Base-by-base conservation (phyloP, 1,284 basidiomycete species). In the Cryptococcus sp. region DNA sequence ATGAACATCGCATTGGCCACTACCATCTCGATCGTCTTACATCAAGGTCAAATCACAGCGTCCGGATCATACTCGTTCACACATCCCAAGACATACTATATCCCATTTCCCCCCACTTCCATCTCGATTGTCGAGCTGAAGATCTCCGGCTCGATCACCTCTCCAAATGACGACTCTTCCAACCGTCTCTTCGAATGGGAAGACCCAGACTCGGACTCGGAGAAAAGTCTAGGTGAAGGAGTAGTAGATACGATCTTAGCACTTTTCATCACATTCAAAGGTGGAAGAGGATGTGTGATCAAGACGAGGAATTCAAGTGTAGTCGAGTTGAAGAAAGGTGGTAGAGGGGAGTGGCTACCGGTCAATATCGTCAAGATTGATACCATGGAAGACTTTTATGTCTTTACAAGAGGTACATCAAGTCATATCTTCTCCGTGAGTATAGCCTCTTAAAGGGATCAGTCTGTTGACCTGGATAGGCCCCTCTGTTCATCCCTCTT, bases 111-210 rank as follows among this genome's bases (percentile, higher is more conserved):
- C 1, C 49, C 49, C 10, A 50, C 36, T 6, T 23, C 37, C n/a
- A 30, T 50, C 13, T 50, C 49, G 13, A n/a, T 50, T 43, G 4
- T 42, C 14, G 35, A 50, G 49, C 38, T 50, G 23, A 38, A 50
- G 31, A 42, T 50, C 4, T 38, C 49, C 36, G 49, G 49, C 10
- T 41, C n/a, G n/a, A n/a, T n/a, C n/a, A n/a, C n/a, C n/a, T n/a
- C n/a, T n/a, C n/a, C n/a, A n/a, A n/a, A n/a, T n/a, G n/a, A n/a
- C n/a, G n/a, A n/a, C n/a, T n/a, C n/a, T n/a, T n/a, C n/a, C 4
- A 50, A 38, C 10, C 38, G 49, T 38, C 4, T 50, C 4, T 50
- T 50, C 31, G 49, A 50, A 32, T 50, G 49, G 49, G 49, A 50
- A 3, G 49, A 42, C 15, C 36, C 34, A 13, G 10, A n/a, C 4